Conservation (phyloP, 768 basidiomycete genomes). For the Mycena vulgaris region DNA sequence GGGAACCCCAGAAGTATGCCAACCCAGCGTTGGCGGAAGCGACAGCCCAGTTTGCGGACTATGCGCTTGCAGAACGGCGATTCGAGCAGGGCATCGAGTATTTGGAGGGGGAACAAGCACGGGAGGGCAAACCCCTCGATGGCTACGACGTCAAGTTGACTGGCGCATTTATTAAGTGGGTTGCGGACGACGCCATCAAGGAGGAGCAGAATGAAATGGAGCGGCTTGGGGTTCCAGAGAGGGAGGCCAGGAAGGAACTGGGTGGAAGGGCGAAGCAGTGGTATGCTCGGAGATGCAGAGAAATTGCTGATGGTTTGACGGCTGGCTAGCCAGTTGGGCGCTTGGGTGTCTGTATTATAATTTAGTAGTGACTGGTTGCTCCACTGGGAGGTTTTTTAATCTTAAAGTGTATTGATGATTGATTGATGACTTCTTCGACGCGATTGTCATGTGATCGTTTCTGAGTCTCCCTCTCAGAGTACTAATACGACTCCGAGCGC, state of each 20-base stretch:
- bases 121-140: conserved; percentile 14
- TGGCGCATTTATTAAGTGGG: conserved; percentile 41
- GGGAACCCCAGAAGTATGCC: conserved; percentile 19
- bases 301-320: conserved; percentile 11
- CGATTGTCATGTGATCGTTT: conserved; percentile 4
- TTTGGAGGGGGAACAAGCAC: conserved; percentile 37
- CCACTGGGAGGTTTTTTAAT: no score
- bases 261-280: conserved; percentile 30
- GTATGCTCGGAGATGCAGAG: conserved; percentile 32
- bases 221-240: conserved; percentile 33
- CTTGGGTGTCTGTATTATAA: neutral
- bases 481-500: neutral
- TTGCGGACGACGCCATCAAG: conserved; percentile 37
- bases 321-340: neutral
- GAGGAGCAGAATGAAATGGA: conserved; percentile 42
- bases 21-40: neutral
- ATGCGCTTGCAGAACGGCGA: conserved; percentile 36
- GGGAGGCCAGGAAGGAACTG: conserved; percentile 35
- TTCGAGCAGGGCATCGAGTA: conserved; percentile 43
- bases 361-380: neutral
- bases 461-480: neutral
- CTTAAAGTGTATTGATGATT: no score
- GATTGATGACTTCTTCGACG: no score
- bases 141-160: conserved; percentile 32
- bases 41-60: conserved; percentile 34